Percentiles rank a stretch among this genome's conserved stretches.
These are phyloP conservation scores for Lentinula aciculospora DNA, from an alignment of 768 basidiomycete species.

Conservation along the genomic window DNA sequence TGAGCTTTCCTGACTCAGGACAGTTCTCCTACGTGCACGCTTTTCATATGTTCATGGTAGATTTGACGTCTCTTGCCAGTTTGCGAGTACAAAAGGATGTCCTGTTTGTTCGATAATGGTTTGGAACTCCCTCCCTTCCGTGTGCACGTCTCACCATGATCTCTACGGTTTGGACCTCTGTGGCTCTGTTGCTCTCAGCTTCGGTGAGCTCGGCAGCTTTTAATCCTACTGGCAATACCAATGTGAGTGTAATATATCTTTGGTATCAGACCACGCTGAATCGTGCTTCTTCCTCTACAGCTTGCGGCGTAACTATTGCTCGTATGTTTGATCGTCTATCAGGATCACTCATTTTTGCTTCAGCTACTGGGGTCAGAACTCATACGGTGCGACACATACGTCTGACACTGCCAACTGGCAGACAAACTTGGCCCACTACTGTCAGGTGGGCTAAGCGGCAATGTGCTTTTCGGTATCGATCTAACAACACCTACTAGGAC, in stretches of 20 bases:
- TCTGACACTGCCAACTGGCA: conserved; percentile 41
- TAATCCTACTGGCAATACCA: conserved; percentile 1
- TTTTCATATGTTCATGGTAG: not conserved
- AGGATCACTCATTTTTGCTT: not conserved
- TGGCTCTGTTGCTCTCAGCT: not conserved
- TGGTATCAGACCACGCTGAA: not conserved
- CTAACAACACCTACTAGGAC: conserved; percentile 35
- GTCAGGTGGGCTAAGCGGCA: conserved; percentile 29
- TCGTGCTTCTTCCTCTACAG: not conserved
- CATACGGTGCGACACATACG: conserved; percentile 46
- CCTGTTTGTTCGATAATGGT: not conserved
- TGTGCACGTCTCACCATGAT: not conserved
- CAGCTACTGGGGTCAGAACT: conserved; percentile 57
- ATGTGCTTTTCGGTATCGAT: not conserved
- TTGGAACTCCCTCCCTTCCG: not conserved
- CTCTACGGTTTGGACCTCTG: not conserved
- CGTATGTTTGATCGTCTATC: not conserved
- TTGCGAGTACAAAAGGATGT: not conserved
- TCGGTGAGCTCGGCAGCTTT: not conserved
- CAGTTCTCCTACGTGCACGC: not conserved
- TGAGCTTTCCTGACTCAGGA: not conserved
- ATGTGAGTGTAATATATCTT: conserved; percentile 5
- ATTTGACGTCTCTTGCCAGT: not conserved
- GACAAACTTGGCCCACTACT: conserved; percentile 44
- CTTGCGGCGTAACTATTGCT: conserved; percentile 1